Evolutionary conservation across 768 basidiomycete species (phyloP).

Genomic region (Leccinellum rugosiceps): DNA sequence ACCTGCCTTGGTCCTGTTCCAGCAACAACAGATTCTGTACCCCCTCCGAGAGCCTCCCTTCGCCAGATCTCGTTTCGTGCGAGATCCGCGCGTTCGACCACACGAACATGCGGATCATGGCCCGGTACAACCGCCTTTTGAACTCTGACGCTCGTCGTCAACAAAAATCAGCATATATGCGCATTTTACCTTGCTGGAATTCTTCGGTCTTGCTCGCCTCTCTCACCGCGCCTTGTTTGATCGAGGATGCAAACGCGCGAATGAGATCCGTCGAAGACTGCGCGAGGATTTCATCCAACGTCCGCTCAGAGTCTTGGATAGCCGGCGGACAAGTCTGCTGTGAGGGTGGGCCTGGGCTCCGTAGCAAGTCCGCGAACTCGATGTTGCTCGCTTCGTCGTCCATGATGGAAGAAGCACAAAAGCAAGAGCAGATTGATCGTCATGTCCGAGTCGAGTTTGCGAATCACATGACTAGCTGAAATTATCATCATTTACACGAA

Average conservation of each 20-base stretch:
- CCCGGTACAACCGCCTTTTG: slow-evolving; percentile 17
- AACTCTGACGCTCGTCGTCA: slow-evolving; percentile 19
- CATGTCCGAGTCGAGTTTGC: slow-evolving; percentile 7
- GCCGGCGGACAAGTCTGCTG: neutral
- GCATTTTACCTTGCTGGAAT: slow-evolving; percentile 24
- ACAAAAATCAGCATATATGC: slow-evolving; percentile 25
- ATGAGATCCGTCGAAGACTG: slow-evolving; percentile 17
- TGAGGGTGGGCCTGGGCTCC: neutral
- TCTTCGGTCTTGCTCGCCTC: slow-evolving; percentile 19
- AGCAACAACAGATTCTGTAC: slow-evolving; percentile 19
- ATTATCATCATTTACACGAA: slow-evolving; percentile 20
- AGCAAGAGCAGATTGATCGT: neutral
- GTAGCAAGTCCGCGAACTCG: neutral
- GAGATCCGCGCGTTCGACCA: slow-evolving; percentile 28
- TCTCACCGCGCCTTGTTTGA: slow-evolving; percentile 10
- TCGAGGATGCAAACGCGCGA: slow-evolving; percentile 19
- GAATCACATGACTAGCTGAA: slow-evolving; percentile 26
- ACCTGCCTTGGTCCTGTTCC: slow-evolving; percentile 35
- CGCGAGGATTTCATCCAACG: slow-evolving; percentile 24
- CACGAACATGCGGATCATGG: slow-evolving; percentile 14
- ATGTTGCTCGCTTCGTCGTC: slow-evolving; percentile 3
- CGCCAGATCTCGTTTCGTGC: slow-evolving; percentile 15
- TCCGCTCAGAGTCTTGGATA: neutral
- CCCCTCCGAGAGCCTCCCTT: slow-evolving; percentile 9
- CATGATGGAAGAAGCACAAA: slow-evolving; percentile 12